Evolutionary conservation across 164 flowering plant species (phyloP), one percentile per base, ranked within the genome.

Genomic region (Vitis rotundifolia): DNA sequence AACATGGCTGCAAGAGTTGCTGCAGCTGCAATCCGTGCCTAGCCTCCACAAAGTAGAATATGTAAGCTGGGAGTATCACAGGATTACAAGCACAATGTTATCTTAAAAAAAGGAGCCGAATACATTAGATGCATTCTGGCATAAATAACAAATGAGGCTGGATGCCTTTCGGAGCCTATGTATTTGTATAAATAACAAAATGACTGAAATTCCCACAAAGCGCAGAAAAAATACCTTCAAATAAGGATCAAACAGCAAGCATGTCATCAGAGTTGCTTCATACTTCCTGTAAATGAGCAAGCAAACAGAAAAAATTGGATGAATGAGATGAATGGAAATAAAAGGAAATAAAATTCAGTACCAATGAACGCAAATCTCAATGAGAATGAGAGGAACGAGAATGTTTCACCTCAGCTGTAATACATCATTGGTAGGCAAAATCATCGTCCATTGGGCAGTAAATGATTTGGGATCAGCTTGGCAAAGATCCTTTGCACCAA

Each of bases 231-330:
- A 60, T 75, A 92, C 99, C 98, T 95, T 91, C 58, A 87, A 49
- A 71, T 68, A 76, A 59, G 98, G 98, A 84, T 95, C 99, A 85
- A 84, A 91, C 28, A 95, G 83, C 81, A 95, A 85, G 87, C 96
- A 87, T 19, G 97, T 83, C 93, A 95, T 81, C 64, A 95, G 71
- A 68, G 84, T 91, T 60, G 89, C 88, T 73, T 90, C 98, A 81
- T 82, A 78, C 79, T 86, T 93, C 89, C 99, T 94, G 85, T 61
- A 72, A 73, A 63, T 49, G 19, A 69, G 44, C 60, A 68, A 71
- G 66, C 58, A 66, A 70, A 59, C 64, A 69, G 15, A 60, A 50
- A 70, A 53, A 53, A 55, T 52, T 26, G 9, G 11, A 61, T 58
- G 28, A 58, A 70, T 18, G 15, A 70, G 55, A 28, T 15, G 47